A percentile compares a stretch with the other conserved stretches of the same genome.
phyloP scores from a whole-genome alignment of 495 filamentous ascomycete species.

The Amniculicola lignicola region DNA sequence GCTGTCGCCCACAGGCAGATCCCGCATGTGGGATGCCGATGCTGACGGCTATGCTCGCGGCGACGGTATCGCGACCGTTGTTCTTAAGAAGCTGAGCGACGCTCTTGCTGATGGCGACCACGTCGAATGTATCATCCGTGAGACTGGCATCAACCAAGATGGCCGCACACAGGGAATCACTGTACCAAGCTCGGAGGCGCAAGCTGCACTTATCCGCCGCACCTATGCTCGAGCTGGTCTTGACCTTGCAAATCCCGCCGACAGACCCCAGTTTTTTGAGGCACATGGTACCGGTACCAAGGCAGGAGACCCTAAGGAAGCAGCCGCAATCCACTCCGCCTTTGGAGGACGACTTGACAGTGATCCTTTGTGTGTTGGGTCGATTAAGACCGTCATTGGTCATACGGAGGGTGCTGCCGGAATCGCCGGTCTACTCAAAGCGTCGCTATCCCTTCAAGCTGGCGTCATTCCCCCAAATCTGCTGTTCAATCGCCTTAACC shows the following conservation, averaged over 20 bases:
- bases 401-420: constrained; percentile 54
- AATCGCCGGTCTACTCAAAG: constrained; percentile 47
- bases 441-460: constrained; percentile 25
- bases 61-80: constrained; percentile 45
- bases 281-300: constrained; percentile 19
- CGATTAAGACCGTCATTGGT: constrained; percentile 33
- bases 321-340: constrained; percentile 25
- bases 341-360: constrained; percentile 16
- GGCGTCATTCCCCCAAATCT: constrained; percentile 8
- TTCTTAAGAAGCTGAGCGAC: constrained; percentile 41
- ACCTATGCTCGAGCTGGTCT: constrained; percentile 15
- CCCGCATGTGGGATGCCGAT: constrained; percentile 45
- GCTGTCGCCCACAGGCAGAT: constrained; percentile 11
- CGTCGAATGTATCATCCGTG: constrained; percentile 15
- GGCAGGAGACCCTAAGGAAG: constrained; percentile 45
- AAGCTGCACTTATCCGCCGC: background rate
- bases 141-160: constrained; percentile 16
- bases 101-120: constrained; percentile 19
- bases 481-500: constrained; percentile 4
- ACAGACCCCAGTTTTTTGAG: constrained; percentile 24
- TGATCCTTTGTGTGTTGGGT: background rate
- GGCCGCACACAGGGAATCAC: constrained; percentile 8
- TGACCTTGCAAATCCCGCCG: background rate
- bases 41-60: constrained; percentile 51
- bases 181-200: constrained; percentile 7